Percentiles rank a stretch among this genome's conserved stretches.
Evolutionary conservation across 306 rosid species (phyloP).

Genomic region (Hippophae tibetana): DNA sequence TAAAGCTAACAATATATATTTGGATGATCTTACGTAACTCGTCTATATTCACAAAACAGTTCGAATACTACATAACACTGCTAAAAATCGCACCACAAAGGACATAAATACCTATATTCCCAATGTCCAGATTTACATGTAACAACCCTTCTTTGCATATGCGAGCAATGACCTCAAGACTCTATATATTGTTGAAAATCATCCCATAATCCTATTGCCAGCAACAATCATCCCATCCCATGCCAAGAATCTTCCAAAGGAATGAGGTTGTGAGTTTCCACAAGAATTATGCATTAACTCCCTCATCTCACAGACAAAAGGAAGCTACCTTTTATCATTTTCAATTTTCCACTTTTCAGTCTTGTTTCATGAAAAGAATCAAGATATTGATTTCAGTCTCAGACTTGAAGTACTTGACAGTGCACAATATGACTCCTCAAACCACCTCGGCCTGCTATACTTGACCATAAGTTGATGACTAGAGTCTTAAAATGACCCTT

Average conservation of each 20-base stretch:
- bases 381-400: slow-evolving; percentile 1
- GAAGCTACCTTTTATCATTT: slow-evolving; percentile 13
- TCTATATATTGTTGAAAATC: slow-evolving; percentile 30
- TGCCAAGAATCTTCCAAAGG: background rate
- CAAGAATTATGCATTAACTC: too few relatives aligned
- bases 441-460: slow-evolving; percentile 78
- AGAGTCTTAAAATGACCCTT: slow-evolving; percentile 71
- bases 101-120: slow-evolving; percentile 33
- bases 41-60: slow-evolving; percentile 52
- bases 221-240: slow-evolving; percentile 19
- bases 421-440: slow-evolving; percentile 96
- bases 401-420: slow-evolving; percentile 95
- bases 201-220: slow-evolving; percentile 19
- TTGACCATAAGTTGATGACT: slow-evolving; percentile 79
- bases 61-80: slow-evolving; percentile 19
- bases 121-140: slow-evolving; percentile 52
- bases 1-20: slow-evolving; percentile 5
- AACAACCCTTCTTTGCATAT: slow-evolving; percentile 36
- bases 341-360: background rate
- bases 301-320: background rate
- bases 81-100: slow-evolving; percentile 24
- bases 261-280: too few relatives aligned
- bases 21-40: slow-evolving; percentile 16
- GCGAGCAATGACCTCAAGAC: too few relatives aligned
- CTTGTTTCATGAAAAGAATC: slow-evolving; percentile 13